Evolutionary conservation across 805 yeast genomes (phyloP).

Genomic region (Candida arabinofermentans): DNA sequence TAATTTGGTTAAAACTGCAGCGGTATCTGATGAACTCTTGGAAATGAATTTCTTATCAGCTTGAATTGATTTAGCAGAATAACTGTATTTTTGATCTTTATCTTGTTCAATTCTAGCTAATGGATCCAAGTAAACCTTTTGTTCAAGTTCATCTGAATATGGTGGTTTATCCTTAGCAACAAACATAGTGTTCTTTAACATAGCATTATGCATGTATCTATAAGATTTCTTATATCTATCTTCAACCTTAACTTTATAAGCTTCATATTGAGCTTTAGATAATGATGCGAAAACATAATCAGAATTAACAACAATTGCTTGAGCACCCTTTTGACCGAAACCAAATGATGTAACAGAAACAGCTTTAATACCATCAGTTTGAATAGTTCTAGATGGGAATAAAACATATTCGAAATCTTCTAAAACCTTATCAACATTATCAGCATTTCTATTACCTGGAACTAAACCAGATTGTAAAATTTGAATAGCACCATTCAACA

Average conservation of each 20-base stretch:
- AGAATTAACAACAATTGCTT: conserved; percentile 86
- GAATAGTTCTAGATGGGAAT: conserved; percentile 89
- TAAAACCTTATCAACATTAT: conserved; percentile 80
- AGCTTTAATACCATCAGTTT: conserved; percentile 97
- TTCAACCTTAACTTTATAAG: conserved; percentile 65
- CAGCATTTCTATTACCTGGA: conserved; percentile 99
- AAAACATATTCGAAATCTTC: conserved; percentile 84
- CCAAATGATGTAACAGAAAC: conserved; percentile 97
- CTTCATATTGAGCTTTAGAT: conserved; percentile 64
- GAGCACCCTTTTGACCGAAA: conserved; percentile 99
- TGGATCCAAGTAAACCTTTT: conserved; percentile 92
- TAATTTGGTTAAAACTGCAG: conserved; percentile 54
- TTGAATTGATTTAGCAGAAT: conserved; percentile 50
- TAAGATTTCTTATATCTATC: conserved; percentile 86
- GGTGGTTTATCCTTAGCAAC: conserved; percentile 93
- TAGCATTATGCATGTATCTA: conserved; percentile 93
- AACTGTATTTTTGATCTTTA: conserved; percentile 40
- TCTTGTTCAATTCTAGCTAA: conserved; percentile 62
- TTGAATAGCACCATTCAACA: conserved; percentile 98
- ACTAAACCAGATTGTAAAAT: conserved; percentile 87
- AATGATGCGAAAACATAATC: conserved; percentile 88
- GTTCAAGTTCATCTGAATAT: conserved; percentile 83
- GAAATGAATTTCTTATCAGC: conserved; percentile 39
- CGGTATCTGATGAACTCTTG: conserved; percentile 51
- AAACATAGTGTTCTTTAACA: conserved; percentile 86